Percentiles rank a stretch among this genome's conserved stretches.
Conservation (phyloP, 345 rosid species). For the Eucalyptus shirleyi region DNA sequence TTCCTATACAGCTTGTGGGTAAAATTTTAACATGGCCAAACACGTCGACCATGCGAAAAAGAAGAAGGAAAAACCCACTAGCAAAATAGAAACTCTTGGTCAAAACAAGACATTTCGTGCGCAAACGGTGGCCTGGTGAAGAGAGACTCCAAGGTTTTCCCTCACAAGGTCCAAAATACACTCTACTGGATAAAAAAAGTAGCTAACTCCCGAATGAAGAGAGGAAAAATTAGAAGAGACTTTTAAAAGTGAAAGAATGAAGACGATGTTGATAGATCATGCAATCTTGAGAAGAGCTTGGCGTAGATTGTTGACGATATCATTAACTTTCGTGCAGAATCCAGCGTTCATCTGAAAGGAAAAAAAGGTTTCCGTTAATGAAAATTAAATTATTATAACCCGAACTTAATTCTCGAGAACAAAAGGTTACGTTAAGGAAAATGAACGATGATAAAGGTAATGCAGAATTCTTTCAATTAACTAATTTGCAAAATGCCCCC, state of each 20-base stretch:
- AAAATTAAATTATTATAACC: background rate
- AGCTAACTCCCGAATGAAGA: background rate
- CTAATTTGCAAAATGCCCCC: background rate
- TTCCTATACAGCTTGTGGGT: background rate
- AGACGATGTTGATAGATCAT: background rate
- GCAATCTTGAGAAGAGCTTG: background rate
- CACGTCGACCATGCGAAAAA: background rate
- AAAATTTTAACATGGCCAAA: background rate
- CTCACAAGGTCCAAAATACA: background rate
- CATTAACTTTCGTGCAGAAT: conserved; percentile 15
- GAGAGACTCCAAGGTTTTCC: background rate
- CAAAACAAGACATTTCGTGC: background rate
- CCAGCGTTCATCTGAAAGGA: conserved; percentile 29
- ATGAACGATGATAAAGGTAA: background rate
- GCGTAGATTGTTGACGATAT: conserved; percentile 34
- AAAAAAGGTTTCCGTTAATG: background rate
- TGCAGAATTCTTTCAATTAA: background rate
- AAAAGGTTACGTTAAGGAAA: background rate
- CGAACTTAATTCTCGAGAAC: background rate
- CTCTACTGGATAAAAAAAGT: background rate
- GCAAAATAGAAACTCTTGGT: background rate
- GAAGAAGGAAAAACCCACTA: background rate
- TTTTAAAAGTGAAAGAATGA: background rate
- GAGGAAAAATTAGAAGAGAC: background rate
- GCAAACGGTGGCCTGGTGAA: background rate